These are phyloP conservation scores for Knufia petricola DNA, from an alignment of 2,329 filamentous ascomycete species.

Conservation along the genomic window DNA sequence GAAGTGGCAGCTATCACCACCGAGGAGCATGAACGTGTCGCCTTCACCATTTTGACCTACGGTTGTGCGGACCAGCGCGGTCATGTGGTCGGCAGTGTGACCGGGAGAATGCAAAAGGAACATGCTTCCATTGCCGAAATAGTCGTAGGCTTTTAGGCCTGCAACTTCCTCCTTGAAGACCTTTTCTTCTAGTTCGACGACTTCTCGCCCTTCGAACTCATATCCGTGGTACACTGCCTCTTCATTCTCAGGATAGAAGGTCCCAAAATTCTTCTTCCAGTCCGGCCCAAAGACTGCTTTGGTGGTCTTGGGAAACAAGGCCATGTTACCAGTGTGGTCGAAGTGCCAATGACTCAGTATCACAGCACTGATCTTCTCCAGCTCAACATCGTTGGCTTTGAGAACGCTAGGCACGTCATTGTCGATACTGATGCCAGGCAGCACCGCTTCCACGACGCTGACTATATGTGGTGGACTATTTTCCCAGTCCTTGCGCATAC, in stretches of 20 bases:
- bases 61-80: slow-evolving; percentile 39
- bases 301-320: slow-evolving; percentile 37
- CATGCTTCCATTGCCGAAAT: slow-evolving; percentile 34
- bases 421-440: slow-evolving; percentile 14
- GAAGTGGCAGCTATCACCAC: slow-evolving; percentile 41
- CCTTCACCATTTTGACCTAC: slow-evolving; percentile 27
- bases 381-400: slow-evolving; percentile 12
- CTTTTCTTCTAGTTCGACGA: slow-evolving; percentile 16
- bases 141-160: slow-evolving; percentile 32
- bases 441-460: slow-evolving; percentile 7
- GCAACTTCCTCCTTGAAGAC: slow-evolving; percentile 22
- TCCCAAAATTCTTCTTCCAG: slow-evolving; percentile 37
- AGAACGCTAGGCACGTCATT: slow-evolving; percentile 25
- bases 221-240: slow-evolving; percentile 28
- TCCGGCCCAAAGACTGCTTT: slow-evolving; percentile 46
- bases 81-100: slow-evolving; percentile 38
- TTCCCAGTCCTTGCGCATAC: slow-evolving; percentile 23
- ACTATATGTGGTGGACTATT: slow-evolving; percentile 15
- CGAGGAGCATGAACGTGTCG: slow-evolving; percentile 40
- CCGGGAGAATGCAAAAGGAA: slow-evolving; percentile 41
- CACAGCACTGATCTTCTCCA: slow-evolving; percentile 23
- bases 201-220: slow-evolving; percentile 26
- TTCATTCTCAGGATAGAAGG: slow-evolving; percentile 37
- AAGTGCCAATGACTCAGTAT: slow-evolving; percentile 26
- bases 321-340: slow-evolving; percentile 44